Conservation (phyloP, 1,139 yeast genomes). For the Yamadazyma diddensiae region DNA sequence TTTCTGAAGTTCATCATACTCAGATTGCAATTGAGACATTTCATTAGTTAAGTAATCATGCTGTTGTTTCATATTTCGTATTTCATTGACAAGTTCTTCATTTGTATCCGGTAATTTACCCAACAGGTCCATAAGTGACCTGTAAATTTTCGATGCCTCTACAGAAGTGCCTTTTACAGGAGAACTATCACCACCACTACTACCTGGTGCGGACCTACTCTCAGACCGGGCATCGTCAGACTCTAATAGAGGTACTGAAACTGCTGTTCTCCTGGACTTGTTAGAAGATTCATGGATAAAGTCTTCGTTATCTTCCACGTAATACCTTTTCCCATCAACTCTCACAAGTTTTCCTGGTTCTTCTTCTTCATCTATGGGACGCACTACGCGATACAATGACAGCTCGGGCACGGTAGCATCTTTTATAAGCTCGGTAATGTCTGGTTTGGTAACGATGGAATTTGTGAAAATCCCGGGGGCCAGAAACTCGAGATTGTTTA, state of each 20-base stretch:
- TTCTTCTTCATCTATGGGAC: conserved; percentile 9
- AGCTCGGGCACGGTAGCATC: conserved; percentile 59
- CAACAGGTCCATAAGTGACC: conserved; percentile 10
- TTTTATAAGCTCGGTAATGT: conserved; percentile 56
- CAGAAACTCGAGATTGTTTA: conserved; percentile 38
- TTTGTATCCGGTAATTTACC: conserved; percentile 26
- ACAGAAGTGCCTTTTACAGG: conserved; percentile 8
- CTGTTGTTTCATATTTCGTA: conserved; percentile 17
- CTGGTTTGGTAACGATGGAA: conserved; percentile 53
- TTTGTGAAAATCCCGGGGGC: conserved; percentile 65
- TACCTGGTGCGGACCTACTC: conserved; percentile 1
- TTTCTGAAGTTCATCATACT: conserved; percentile 25
- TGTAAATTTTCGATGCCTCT: conserved; percentile 10
- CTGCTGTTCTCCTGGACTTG: conserved; percentile 21
- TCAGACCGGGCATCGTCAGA: conserved; percentile 5
- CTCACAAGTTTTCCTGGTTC: conserved; percentile 25
- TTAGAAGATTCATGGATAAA: conserved; percentile 19
- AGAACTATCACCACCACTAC: conserved; percentile 13
- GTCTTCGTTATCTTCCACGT: conserved; percentile 22
- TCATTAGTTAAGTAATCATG: conserved; percentile 19
- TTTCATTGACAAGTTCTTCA: conserved; percentile 19
- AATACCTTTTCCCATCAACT: conserved; percentile 36
- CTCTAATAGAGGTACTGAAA: conserved; percentile 20
- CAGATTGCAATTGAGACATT: conserved; percentile 23
- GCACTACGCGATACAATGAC: conserved; percentile 42